Percentiles rank a stretch among this genome's conserved stretches.
These are phyloP conservation scores for Skeletonema tropicum DNA, from an alignment of 108 stramenopile species.

Conservation along the genomic window DNA sequence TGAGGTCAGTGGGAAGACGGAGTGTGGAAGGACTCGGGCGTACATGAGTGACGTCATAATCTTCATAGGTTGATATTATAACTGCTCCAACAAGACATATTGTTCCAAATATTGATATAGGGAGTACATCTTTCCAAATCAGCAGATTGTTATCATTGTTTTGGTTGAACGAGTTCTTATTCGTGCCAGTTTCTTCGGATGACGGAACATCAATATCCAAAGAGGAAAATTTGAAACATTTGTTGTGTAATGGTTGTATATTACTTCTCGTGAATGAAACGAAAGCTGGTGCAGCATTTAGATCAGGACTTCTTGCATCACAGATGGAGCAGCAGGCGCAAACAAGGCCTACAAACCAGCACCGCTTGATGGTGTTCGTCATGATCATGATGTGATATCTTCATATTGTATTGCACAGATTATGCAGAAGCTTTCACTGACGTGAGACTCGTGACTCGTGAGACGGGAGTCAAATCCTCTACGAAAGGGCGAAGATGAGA, in stretches of 20 bases:
- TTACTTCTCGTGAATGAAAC: neutral
- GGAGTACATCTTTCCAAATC: constrained; percentile 22
- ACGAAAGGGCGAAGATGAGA: no score
- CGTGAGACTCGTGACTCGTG: no score
- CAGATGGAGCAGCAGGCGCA: neutral
- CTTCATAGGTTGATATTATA: constrained; percentile 48
- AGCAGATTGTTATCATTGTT: constrained; percentile 3
- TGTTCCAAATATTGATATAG: constrained; percentile 23
- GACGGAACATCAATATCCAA: neutral
- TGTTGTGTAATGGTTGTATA: neutral
- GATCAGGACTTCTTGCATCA: neutral
- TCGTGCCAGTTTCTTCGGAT: neutral
- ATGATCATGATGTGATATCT: neutral
- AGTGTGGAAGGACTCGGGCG: constrained; percentile 46
- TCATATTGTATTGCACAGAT: no score
- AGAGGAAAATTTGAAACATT: neutral
- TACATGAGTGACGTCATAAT: constrained; percentile 53
- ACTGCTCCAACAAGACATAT: constrained; percentile 28
- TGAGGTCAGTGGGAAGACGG: constrained; percentile 18
- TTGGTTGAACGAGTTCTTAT: neutral
- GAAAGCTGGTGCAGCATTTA: neutral
- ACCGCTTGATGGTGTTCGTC: constrained; percentile 1
- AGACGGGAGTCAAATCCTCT: no score
- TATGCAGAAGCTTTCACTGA: no score
- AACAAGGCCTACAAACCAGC: neutral